Evolutionary conservation across 805 yeast genomes (phyloP), one percentile per base, ranked within the genome.

Genomic region (Lipomyces starkeyi): DNA sequence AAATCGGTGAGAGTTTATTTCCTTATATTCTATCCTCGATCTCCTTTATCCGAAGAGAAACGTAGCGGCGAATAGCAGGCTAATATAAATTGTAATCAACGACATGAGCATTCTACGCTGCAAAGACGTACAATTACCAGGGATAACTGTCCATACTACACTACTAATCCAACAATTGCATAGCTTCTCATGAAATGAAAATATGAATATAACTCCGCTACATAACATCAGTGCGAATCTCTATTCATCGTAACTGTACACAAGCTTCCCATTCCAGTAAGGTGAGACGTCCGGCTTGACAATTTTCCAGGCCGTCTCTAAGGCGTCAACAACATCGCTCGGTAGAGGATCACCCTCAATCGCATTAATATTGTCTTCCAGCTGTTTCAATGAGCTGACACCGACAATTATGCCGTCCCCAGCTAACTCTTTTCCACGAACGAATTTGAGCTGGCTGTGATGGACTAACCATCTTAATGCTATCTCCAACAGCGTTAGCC

Each of bases 331-430:
- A 2, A 68, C 63, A 17, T 65, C 70, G 13, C 62, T 61, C 13
- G 69, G 69, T 61, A 74, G 58, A 14, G 74, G 74, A n/a, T 75
- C 76, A 27, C 66, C 70, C 32, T 65, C 59, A 22, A 74, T 57
- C 8, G 71, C 72, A 37, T 63, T 53, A 25, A 74, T 49, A n/a
- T 74, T 71, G 29, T 66, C 69, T 27, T 62, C 62, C 32, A 74
- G 57, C 47, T 74, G 75, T 13, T 65, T 62, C 20, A 58, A 55
- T 17, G 66, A 61, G 25, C 69, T 62, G 32, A 73, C 74, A 20
- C 76, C 75, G 29, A 74, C 55, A 40, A 74, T 73, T 13, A 74
- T 61, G n/a, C 72, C 77, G 58, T 74, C 77, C 14, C 73, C 75
- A 17, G 52, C 58, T 34, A 65, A 61, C 17, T 27, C 63, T 20